Evolutionary conservation across 2,329 filamentous ascomycete genomes (phyloP).

Genomic region (Pseudocercospora musae): DNA sequence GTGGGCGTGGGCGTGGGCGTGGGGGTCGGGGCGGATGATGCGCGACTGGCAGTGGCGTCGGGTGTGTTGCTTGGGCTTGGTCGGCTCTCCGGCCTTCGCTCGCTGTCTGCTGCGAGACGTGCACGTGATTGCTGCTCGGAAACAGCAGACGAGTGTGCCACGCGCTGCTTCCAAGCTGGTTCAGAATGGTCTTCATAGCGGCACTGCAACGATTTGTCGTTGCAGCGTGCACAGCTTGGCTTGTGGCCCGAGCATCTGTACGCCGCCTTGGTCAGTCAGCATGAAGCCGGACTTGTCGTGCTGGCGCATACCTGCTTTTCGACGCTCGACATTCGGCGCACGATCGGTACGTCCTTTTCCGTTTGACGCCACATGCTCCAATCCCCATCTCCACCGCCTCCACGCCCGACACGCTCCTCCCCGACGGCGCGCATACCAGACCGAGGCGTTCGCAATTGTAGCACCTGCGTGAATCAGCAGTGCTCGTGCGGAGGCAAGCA

Average conservation of each 20-base stretch:
- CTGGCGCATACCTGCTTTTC: constrained; percentile 12
- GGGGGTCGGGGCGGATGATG: constrained; percentile 12
- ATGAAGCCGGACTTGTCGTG: background rate
- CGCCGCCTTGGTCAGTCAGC: background rate
- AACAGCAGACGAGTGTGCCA: background rate
- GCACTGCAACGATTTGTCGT: constrained; percentile 22
- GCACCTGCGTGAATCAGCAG: constrained; percentile 5
- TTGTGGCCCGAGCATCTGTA: constrained; percentile 24
- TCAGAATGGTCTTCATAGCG: constrained; percentile 25
- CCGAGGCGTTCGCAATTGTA: constrained; percentile 25
- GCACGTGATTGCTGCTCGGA: constrained; percentile 12
- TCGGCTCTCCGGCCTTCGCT: constrained; percentile 11
- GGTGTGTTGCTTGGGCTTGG: constrained; percentile 13
- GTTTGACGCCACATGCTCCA: constrained; percentile 17
- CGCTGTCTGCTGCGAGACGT: too few species aligned
- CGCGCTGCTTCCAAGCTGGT: constrained; percentile 26
- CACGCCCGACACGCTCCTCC: constrained; percentile 5
- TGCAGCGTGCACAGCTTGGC: constrained; percentile 22
- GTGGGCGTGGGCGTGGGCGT: constrained; percentile 3
- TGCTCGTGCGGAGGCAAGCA: background rate
- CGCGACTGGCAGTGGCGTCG: constrained; percentile 17
- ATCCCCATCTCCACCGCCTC: constrained; percentile 3
- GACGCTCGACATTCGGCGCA: constrained; percentile 23
- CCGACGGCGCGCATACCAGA: constrained; percentile 20
- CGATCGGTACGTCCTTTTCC: constrained; percentile 25